Conservation (phyloP, 2,329 filamentous ascomycete species). For the Epicoccum sorghinum region DNA sequence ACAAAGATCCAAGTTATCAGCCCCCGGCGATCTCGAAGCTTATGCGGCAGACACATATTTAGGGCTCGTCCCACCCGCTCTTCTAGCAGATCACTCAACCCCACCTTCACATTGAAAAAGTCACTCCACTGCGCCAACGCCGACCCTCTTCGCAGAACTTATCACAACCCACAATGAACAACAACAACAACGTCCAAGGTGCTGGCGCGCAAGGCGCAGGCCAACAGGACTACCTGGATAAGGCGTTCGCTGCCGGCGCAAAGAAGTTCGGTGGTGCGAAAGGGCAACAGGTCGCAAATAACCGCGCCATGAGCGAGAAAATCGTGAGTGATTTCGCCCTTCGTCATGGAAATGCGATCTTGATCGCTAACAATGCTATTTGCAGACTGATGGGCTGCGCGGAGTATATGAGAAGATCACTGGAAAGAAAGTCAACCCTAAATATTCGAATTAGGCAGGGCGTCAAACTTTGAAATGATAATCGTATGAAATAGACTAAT, state of each 20-base stretch:
- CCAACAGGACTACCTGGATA: conserved; percentile 15
- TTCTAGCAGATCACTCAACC: neutral
- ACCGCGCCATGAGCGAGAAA: conserved; percentile 47
- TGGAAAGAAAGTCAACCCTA: conserved; percentile 56
- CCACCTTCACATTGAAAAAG: neutral
- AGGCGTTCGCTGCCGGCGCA: conserved; percentile 52
- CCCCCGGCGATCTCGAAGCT: conserved; percentile 1
- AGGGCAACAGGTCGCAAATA: conserved; percentile 46
- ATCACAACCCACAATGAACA: neutral
- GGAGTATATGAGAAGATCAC: conserved; percentile 58
- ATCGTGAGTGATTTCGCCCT: conserved; percentile 33
- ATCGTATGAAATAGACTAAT: no score
- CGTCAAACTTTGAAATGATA: no score
- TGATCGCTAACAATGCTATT: neutral
- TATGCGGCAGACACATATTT: neutral
- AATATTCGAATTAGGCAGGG: conserved; percentile 53
- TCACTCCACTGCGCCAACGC: neutral
- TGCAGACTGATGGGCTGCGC: conserved; percentile 55
- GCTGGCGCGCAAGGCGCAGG: conserved; percentile 2
- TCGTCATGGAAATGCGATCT: neutral
- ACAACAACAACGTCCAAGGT: conserved; percentile 6
- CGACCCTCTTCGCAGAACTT: neutral
- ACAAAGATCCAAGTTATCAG: neutral
- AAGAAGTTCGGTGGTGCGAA: conserved; percentile 54
- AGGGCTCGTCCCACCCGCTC: neutral